phyloP scores from a whole-genome alignment of 768 basidiomycete species.

The Lanmaoa pseudosensibilis region DNA sequence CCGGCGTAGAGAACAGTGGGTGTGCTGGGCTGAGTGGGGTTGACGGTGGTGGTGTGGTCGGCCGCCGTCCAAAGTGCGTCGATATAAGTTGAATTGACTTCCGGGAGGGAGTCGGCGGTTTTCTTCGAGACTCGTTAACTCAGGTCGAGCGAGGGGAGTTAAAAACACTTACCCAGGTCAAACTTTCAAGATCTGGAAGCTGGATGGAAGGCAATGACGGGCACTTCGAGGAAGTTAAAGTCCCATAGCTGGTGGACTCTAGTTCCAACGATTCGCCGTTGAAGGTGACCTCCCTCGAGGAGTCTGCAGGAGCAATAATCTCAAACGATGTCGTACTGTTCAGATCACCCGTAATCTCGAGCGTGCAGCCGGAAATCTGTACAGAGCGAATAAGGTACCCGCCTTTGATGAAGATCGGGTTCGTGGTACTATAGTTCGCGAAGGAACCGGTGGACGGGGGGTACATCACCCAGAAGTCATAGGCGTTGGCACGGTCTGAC shows the following conservation, averaged over 20 bases:
- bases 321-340: slow-evolving; percentile 45
- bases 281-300: slow-evolving; percentile 42
- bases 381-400: slow-evolving; percentile 48
- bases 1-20: slow-evolving; percentile 47
- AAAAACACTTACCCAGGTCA: slow-evolving; percentile 18
- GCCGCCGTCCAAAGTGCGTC: slow-evolving; percentile 47
- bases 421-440: slow-evolving; percentile 36
- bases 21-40: slow-evolving; percentile 39
- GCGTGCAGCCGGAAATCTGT: slow-evolving; percentile 34
- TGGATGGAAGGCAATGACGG: slow-evolving; percentile 15
- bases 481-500: slow-evolving; percentile 48
- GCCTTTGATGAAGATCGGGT: slow-evolving; percentile 49
- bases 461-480: slow-evolving; percentile 53
- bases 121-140: slow-evolving; percentile 18
- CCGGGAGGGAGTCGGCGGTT: slow-evolving; percentile 32
- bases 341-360: slow-evolving; percentile 46
- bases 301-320: slow-evolving; percentile 45
- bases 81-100: slow-evolving; percentile 40
- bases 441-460: slow-evolving; percentile 38
- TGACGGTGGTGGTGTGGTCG: slow-evolving; percentile 41
- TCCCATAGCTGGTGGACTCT: slow-evolving; percentile 43
- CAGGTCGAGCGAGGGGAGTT: neutral
- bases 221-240: slow-evolving; percentile 30
- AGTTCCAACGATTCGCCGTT: slow-evolving; percentile 39
- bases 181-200: slow-evolving; percentile 19